Conservation (phyloP, 2,329 filamentous ascomycete genomes). For the Diaporthe ampelina region DNA sequence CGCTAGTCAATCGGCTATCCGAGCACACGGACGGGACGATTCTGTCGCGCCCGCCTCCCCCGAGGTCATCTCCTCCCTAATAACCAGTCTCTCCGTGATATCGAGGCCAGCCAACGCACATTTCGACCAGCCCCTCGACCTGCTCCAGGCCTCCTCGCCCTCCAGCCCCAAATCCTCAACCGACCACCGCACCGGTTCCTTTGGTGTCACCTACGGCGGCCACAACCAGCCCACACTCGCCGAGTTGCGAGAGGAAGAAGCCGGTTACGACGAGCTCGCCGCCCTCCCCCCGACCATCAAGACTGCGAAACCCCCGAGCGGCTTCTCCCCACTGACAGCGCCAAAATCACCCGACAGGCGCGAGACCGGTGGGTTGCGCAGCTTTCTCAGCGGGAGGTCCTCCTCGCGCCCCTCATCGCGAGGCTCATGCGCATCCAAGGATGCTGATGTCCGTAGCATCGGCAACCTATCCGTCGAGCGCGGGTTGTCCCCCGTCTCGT, state of each 20-base stretch:
- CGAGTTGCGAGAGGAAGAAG: conserved; percentile 61
- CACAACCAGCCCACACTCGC: conserved; percentile 67
- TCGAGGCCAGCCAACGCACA: conserved; percentile 77
- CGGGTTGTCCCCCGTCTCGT: conserved; percentile 54
- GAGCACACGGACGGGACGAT: conserved; percentile 31
- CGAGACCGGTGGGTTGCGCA: conserved; percentile 66
- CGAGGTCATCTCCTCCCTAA: conserved; percentile 78
- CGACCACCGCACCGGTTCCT: conserved; percentile 63
- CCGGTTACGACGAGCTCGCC: conserved; percentile 71
- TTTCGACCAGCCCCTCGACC: conserved; percentile 71
- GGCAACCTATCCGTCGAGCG: conserved; percentile 76
- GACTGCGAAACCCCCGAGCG: conserved; percentile 85
- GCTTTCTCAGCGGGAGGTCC: conserved; percentile 66
- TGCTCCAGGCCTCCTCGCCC: conserved; percentile 51
- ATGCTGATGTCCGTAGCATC: conserved; percentile 73
- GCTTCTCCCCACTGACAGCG: conserved; percentile 79
- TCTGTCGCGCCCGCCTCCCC: conserved; percentile 67
- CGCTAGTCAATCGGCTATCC: conserved; percentile 32
- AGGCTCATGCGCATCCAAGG: conserved; percentile 66
- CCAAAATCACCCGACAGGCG: conserved; percentile 65
- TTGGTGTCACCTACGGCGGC: conserved; percentile 81
- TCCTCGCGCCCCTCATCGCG: conserved; percentile 72
- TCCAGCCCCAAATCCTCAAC: conserved; percentile 45
- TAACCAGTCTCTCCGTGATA: conserved; percentile 78
- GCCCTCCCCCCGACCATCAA: conserved; percentile 80